Conservation (phyloP, 73 alveolate species). For the Stentor coeruleus region DNA sequence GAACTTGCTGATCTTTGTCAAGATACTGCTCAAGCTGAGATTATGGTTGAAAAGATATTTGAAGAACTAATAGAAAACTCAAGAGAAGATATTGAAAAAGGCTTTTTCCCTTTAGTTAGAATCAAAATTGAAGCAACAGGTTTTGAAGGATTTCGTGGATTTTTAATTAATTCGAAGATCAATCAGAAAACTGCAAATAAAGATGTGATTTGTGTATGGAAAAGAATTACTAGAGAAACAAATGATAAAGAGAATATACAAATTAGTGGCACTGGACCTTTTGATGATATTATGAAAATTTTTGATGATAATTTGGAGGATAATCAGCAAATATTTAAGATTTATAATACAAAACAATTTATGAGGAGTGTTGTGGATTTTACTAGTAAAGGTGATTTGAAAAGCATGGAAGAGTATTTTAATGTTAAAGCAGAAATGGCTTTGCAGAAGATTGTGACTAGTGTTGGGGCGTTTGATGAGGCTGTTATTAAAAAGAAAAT, state of each 20-base stretch:
- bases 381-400: neutral
- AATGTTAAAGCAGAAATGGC: neutral
- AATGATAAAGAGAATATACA: neutral
- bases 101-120: conserved; percentile 41
- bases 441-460: neutral
- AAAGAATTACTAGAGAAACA: neutral
- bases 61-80: conserved; percentile 59
- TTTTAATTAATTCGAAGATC: conserved; percentile 10
- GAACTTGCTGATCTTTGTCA: conserved; percentile 61
- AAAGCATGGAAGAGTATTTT: neutral
- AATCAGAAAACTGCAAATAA: conserved; percentile 29
- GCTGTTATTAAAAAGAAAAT: neutral
- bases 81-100: too few species aligned
- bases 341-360: neutral
- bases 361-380: neutral
- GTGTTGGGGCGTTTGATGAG: neutral
- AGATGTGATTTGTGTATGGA: conserved; percentile 1
- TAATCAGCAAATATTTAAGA: neutral
- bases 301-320: neutral
- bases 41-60: conserved; percentile 43
- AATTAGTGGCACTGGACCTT: neutral
- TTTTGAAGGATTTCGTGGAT: conserved; percentile 30
- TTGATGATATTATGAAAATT: conserved; percentile 13
- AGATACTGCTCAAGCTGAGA: conserved; percentile 52
- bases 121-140: conserved; percentile 55